Conservation (phyloP, 441 rosid species). For the Sinapis alba region DNA sequence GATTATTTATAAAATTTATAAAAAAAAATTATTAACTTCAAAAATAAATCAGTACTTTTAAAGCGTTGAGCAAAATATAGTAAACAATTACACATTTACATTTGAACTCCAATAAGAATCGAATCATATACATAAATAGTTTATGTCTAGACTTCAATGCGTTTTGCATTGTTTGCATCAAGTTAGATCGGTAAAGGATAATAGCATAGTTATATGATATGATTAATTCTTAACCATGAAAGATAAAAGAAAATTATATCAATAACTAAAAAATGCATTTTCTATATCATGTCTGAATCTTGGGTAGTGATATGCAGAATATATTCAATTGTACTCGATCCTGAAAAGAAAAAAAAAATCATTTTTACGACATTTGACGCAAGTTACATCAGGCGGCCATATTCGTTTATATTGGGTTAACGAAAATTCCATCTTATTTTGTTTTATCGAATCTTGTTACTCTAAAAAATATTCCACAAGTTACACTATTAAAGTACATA, state of each 20-base stretch:
- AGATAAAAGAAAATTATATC: background rate
- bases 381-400: background rate
- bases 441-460: background rate
- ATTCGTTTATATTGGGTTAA: background rate
- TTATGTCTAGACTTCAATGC: background rate
- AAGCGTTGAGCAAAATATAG: no score
- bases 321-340: background rate
- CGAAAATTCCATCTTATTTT: background rate
- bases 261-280: background rate
- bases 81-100: background rate
- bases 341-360: background rate
- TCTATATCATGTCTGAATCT: background rate
- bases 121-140: background rate
- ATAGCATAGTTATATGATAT: background rate
- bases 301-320: background rate
- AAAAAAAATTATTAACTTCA: no score
- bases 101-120: background rate
- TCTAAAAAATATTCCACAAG: background rate
- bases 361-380: background rate
- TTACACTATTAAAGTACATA: background rate
- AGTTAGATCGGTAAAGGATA: background rate
- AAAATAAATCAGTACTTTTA: no score
- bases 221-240: background rate
- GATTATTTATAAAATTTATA: no score
- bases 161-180: background rate